A percentile compares a stretch with the other conserved stretches of the same genome.
Evolutionary conservation across 2,329 filamentous ascomycete genomes (phyloP).

Genomic region (Delphinella strobiligena): DNA sequence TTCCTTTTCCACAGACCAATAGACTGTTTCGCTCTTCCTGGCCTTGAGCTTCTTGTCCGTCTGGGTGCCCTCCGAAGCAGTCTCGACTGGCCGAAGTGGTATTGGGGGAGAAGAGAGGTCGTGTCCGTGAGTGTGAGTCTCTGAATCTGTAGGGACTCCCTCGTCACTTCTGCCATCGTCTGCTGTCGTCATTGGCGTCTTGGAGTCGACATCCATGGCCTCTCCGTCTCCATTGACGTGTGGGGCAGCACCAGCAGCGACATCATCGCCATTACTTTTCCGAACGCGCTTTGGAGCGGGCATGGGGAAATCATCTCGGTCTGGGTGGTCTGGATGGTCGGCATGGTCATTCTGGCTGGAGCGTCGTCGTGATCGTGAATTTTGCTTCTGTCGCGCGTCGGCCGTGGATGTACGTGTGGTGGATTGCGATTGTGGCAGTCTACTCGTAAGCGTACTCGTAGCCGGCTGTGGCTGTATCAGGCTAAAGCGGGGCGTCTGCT

Average conservation of each 20-base stretch:
- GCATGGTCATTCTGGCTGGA: neutral
- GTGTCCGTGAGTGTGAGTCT: slow-evolving; percentile 16
- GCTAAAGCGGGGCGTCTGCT: slow-evolving; percentile 9
- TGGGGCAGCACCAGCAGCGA: slow-evolving; percentile 11
- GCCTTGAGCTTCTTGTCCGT: slow-evolving; percentile 20
- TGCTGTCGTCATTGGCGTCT: slow-evolving; percentile 15
- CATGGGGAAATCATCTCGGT: slow-evolving; percentile 19
- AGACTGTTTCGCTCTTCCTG: slow-evolving; percentile 21
- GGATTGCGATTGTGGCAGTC: neutral
- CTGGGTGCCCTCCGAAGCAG: slow-evolving; percentile 15
- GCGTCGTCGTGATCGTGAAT: neutral
- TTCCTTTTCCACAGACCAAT: slow-evolving; percentile 20
- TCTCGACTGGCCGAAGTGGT: too few relatives aligned
- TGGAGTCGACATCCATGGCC: slow-evolving; percentile 34
- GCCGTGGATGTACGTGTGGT: too few relatives aligned
- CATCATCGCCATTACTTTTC: slow-evolving; percentile 18
- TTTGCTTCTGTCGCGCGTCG: too few relatives aligned
- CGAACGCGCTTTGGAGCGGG: slow-evolving; percentile 21
- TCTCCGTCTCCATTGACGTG: slow-evolving; percentile 34
- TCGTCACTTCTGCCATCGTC: neutral
- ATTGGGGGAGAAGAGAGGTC: slow-evolving; percentile 13
- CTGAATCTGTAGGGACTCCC: slow-evolving; percentile 6
- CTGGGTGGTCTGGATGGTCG: slow-evolving; percentile 1
- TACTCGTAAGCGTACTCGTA: neutral
- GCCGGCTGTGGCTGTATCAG: slow-evolving; percentile 1